Percentiles rank a stretch among this genome's conserved stretches.
phyloP scores from a whole-genome alignment of 2,329 filamentous ascomycete species.

The Cladosporium phlei region DNA sequence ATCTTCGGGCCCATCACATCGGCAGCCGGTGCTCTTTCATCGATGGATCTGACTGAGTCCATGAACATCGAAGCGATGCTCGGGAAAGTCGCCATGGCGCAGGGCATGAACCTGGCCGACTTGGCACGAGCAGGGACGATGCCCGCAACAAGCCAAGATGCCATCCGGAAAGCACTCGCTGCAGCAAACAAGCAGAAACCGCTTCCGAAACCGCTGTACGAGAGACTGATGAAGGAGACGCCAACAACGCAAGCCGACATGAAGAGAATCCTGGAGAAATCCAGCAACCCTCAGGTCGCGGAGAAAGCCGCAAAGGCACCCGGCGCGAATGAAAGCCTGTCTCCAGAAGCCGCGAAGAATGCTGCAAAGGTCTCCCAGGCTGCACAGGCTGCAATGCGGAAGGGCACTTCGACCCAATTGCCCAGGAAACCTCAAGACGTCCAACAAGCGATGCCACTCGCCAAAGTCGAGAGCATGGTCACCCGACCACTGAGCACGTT shows the following conservation, averaged over 20 bases:
- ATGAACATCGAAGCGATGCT: slow-evolving; percentile 33
- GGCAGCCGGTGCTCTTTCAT: slow-evolving; percentile 45
- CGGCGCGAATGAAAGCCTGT: slow-evolving; percentile 20
- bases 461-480: slow-evolving; percentile 31
- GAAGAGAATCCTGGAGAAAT: slow-evolving; percentile 22
- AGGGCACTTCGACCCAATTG: slow-evolving; percentile 7
- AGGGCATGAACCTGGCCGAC: slow-evolving; percentile 27
- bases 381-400: slow-evolving; percentile 17
- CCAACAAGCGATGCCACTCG: slow-evolving; percentile 28
- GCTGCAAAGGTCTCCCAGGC: slow-evolving; percentile 20
- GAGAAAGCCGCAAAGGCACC: slow-evolving; percentile 24
- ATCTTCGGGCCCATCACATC: slow-evolving; percentile 50
- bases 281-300: slow-evolving; percentile 22
- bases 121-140: slow-evolving; percentile 16
- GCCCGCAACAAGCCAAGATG: slow-evolving; percentile 25
- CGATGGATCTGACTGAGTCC: slow-evolving; percentile 38
- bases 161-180: slow-evolving; percentile 28
- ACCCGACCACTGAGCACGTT: slow-evolving; percentile 33
- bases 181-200: slow-evolving; percentile 28
- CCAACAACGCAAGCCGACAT: slow-evolving; percentile 29
- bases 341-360: slow-evolving; percentile 21
- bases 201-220: slow-evolving; percentile 25
- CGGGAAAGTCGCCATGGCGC: slow-evolving; percentile 31
- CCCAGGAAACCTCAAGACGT: slow-evolving; percentile 21
- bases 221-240: slow-evolving; percentile 25